A percentile compares a stretch with the other conserved stretches of the same genome.
Evolutionary conservation across 176 grass and related monocot genomes (phyloP).

Genomic region (Thinopyrum elongatum): DNA sequence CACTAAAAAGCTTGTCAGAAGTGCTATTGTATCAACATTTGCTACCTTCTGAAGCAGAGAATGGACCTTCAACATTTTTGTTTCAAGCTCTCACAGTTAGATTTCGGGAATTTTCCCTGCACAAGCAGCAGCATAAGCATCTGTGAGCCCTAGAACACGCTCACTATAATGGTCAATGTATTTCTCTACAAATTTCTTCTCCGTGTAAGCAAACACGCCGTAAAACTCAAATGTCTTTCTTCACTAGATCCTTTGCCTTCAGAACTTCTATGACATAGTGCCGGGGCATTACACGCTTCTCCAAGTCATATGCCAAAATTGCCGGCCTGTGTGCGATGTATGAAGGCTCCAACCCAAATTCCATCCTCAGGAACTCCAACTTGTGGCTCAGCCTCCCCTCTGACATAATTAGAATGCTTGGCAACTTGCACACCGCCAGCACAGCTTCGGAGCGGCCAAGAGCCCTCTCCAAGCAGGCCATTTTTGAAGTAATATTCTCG

Average conservation of each 20-base stretch:
- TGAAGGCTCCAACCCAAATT: background rate
- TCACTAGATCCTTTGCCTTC: slow-evolving; percentile 36
- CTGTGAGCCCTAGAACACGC: slow-evolving; percentile 12
- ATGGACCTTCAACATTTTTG: background rate
- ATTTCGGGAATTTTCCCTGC: background rate
- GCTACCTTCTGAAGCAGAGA: background rate
- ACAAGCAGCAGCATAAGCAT: slow-evolving; percentile 33
- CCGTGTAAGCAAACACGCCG: accelerated
- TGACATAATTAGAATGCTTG: background rate
- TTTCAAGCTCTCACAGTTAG: background rate
- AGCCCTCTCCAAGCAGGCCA: slow-evolving; percentile 27
- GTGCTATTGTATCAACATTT: background rate
- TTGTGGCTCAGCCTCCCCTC: background rate
- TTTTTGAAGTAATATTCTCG: background rate
- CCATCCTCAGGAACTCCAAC: slow-evolving; percentile 38
- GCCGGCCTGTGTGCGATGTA: background rate
- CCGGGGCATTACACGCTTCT: slow-evolving; percentile 35
- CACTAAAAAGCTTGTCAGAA: background rate
- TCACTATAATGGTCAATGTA: slow-evolving; percentile 27
- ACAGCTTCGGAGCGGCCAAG: slow-evolving; percentile 41
- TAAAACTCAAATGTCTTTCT: background rate
- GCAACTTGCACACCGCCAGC: slow-evolving; percentile 19
- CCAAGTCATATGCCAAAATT: slow-evolving; percentile 24
- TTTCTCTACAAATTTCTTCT: background rate
- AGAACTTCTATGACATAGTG: slow-evolving; percentile 43